A percentile compares a stretch with the other conserved stretches of the same genome.
phyloP scores from a whole-genome alignment of 2,329 filamentous ascomycete species.

The Fragosphaeria purpurea region DNA sequence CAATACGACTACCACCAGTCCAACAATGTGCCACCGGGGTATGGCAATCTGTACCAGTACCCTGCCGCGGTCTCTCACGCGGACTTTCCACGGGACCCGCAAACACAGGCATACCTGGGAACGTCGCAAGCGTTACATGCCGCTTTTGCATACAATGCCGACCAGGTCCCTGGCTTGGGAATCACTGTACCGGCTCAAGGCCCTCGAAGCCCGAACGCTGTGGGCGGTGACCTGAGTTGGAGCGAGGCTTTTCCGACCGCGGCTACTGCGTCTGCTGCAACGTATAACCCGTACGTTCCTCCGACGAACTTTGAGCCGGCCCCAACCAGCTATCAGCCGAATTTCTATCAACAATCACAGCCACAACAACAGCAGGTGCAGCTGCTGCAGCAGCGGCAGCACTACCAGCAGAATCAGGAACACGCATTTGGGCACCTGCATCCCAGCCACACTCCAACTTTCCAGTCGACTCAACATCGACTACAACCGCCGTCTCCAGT shows the following conservation, averaged over 20 bases:
- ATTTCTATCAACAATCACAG: too few relatives aligned
- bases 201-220: constrained; percentile 5
- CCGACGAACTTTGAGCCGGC: background rate
- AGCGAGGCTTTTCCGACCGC: constrained; percentile 6
- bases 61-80: background rate
- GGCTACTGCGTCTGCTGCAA: background rate
- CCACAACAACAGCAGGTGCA: background rate
- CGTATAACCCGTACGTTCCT: background rate
- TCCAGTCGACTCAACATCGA: background rate
- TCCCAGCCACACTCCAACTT: background rate
- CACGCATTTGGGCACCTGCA: too few relatives aligned
- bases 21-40: background rate
- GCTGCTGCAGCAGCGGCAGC: background rate
- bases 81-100: background rate
- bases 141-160: constrained; percentile 29
- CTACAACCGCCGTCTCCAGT: background rate
- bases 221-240: constrained; percentile 10
- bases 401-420: background rate
- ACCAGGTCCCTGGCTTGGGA: constrained; percentile 29
- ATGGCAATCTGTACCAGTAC: constrained; percentile 3
- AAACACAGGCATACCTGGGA: constrained; percentile 17
- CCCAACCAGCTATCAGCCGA: too few relatives aligned
- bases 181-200: constrained; percentile 16
- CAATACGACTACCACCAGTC: constrained; percentile 16
- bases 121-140: constrained; percentile 24